phyloP scores from a whole-genome alignment of 495 filamentous ascomycete genomes.

The Cudoniella acicularis region DNA sequence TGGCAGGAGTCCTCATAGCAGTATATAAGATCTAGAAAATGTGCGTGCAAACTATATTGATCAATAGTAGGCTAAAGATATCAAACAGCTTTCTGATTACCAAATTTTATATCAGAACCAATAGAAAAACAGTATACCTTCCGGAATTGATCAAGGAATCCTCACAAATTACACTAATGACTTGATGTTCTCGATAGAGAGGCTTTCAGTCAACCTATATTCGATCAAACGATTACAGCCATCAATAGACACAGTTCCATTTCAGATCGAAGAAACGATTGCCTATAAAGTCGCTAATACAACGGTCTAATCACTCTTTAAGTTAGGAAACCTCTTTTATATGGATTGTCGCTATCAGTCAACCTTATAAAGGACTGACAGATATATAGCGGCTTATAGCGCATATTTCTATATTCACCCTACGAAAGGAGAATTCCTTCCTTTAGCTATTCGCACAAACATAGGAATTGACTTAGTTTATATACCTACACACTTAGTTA shows the following conservation, averaged over 20 bases:
- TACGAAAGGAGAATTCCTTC: constrained; percentile 31
- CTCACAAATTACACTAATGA: constrained; percentile 37
- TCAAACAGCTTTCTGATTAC: constrained; percentile 30
- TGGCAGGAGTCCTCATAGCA: constrained; percentile 5
- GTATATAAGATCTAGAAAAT: constrained; percentile 8
- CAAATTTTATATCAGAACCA: constrained; percentile 30
- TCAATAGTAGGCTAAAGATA: constrained; percentile 21
- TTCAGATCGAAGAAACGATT: constrained; percentile 24
- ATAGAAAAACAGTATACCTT: constrained; percentile 29
- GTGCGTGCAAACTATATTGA: neutral
- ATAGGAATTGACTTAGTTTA: constrained; percentile 32
- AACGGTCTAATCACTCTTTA: constrained; percentile 21
- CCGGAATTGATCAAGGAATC: constrained; percentile 26
- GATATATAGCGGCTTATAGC: constrained; percentile 31
- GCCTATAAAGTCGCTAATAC: constrained; percentile 24
- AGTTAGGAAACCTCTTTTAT: constrained; percentile 30
- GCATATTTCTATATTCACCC: constrained; percentile 35
- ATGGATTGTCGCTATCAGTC: constrained; percentile 31
- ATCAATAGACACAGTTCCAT: constrained; percentile 26
- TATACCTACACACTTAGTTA: constrained; percentile 31
- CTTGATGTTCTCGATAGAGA: constrained; percentile 36
- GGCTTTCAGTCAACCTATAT: constrained; percentile 33
- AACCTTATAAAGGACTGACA: constrained; percentile 18
- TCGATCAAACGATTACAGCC: constrained; percentile 29
- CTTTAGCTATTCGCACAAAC: constrained; percentile 34